These are phyloP conservation scores for Catharanthus roseus DNA, from an alignment of 257 asterid species.

Conservation along the genomic window DNA sequence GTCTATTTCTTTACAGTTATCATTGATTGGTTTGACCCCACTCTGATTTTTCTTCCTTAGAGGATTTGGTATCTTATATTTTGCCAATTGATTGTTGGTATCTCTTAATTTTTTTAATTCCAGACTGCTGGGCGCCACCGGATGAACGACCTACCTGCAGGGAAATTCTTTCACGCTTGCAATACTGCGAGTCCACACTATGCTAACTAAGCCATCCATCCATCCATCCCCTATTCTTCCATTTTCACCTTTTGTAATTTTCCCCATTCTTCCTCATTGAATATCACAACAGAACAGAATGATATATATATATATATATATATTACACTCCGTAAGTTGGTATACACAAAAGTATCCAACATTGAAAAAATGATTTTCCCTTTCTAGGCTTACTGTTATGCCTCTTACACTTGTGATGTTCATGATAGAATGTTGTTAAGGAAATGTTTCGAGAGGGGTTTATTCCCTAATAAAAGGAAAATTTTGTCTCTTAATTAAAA, in stretches of 20 bases:
- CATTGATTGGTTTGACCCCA: not conserved
- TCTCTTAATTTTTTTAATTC: slow-evolving; percentile 11
- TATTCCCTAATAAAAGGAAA: not conserved
- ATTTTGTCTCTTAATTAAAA: not conserved
- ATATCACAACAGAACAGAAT: not conserved
- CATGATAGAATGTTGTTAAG: too few relatives aligned
- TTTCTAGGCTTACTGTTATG: too few relatives aligned
- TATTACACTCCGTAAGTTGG: too few relatives aligned
- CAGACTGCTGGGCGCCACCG: slow-evolving; percentile 91
- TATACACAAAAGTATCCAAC: too few relatives aligned
- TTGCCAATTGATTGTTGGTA: too few relatives aligned
- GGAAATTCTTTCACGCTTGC: slow-evolving; percentile 65
- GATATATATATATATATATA: too few relatives aligned
- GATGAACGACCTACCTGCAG: slow-evolving; percentile 75
- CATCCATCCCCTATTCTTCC: not conserved
- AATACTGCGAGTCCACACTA: slow-evolving; percentile 45
- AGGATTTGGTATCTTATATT: too few relatives aligned
- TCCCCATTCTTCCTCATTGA: not conserved
- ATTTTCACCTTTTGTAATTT: too few relatives aligned
- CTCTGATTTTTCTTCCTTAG: not conserved
- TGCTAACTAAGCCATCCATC: slow-evolving; percentile 10
- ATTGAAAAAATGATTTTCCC: too few relatives aligned
- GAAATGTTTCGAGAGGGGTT: not conserved
- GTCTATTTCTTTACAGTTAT: slow-evolving; percentile 17
- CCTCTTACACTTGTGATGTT: too few relatives aligned